Conservation (phyloP, 1,284 basidiomycete species). For the Anthracocystis walkeri region DNA sequence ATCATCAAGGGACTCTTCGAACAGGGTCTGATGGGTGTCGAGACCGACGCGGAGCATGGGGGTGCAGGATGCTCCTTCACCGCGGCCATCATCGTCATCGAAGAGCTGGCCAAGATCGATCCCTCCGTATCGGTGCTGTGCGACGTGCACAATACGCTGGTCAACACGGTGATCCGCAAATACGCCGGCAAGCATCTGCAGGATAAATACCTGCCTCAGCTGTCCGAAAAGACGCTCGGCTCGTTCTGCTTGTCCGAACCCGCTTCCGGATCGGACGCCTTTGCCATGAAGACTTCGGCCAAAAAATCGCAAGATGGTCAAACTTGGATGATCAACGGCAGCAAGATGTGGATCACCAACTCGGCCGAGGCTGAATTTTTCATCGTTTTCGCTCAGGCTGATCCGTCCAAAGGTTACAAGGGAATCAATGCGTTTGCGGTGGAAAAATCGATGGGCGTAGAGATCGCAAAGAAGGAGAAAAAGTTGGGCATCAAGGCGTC, state of each 20-base stretch:
- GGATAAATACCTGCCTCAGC: slow-evolving; percentile 87
- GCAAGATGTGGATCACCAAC: slow-evolving; percentile 99
- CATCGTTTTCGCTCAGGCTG: slow-evolving; percentile 90
- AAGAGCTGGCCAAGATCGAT: slow-evolving; percentile 95
- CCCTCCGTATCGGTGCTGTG: slow-evolving; percentile 95
- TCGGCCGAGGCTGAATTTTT: slow-evolving; percentile 92
- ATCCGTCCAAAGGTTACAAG: slow-evolving; percentile 96
- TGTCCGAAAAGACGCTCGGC: slow-evolving; percentile 85
- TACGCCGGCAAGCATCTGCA: slow-evolving; percentile 87
- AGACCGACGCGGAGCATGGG: slow-evolving; percentile 84
- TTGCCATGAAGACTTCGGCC: slow-evolving; percentile 92
- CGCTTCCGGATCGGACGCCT: slow-evolving; percentile 93
- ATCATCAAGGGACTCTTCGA: slow-evolving; percentile 93
- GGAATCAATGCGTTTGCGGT: slow-evolving; percentile 98
- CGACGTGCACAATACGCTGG: slow-evolving; percentile 87
- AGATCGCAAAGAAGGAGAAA: slow-evolving; percentile 98
- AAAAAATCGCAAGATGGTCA: slow-evolving; percentile 80
- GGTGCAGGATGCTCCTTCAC: slow-evolving; percentile 94
- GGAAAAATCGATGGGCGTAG: slow-evolving; percentile 94
- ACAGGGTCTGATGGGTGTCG: slow-evolving; percentile 98
- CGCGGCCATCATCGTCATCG: slow-evolving; percentile 94
- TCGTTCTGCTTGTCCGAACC: slow-evolving; percentile 96
- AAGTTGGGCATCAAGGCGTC: slow-evolving; percentile 97
- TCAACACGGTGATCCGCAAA: slow-evolving; percentile 92
- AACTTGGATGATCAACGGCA: slow-evolving; percentile 85